These are phyloP conservation scores for Beta macrorhiza DNA, from an alignment of 179 eudicot species.

Conservation along the genomic window DNA sequence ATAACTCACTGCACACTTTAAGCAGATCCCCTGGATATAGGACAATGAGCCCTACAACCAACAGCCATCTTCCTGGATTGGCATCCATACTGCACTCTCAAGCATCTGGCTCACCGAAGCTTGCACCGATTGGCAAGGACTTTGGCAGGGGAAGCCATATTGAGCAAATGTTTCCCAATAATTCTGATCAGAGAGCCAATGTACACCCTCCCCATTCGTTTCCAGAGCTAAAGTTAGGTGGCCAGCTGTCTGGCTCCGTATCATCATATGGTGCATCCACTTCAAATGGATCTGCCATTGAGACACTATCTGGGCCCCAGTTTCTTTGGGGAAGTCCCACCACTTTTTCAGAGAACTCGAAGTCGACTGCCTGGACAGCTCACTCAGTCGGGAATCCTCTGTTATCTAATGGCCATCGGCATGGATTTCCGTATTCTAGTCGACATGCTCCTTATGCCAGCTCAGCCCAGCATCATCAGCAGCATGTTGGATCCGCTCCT, in stretches of 20 bases:
- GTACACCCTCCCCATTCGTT: constrained; percentile 63
- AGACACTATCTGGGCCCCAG: constrained; percentile 69
- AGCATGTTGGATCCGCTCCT: constrained; percentile 87
- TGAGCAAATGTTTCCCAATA: constrained; percentile 41
- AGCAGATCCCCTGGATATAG: constrained; percentile 52
- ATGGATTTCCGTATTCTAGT: constrained; percentile 46
- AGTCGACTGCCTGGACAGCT: constrained; percentile 40
- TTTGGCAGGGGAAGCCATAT: constrained; percentile 41
- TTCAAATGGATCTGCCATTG: constrained; percentile 63
- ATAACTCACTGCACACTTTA: constrained; percentile 44
- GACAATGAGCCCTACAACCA: constrained; percentile 51
- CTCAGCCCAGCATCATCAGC: constrained; percentile 48
- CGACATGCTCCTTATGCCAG: constrained; percentile 44
- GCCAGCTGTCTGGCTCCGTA: constrained; percentile 40
- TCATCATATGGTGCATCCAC: constrained; percentile 60
- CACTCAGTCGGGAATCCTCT: constrained; percentile 43
- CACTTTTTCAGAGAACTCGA: constrained; percentile 43
- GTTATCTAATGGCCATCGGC: constrained; percentile 48
- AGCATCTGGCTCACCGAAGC: constrained; percentile 42
- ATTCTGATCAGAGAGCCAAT: constrained; percentile 37
- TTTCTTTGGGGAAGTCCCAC: constrained; percentile 81
- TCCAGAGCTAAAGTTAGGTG: constrained; percentile 55
- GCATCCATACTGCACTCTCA: constrained; percentile 67
- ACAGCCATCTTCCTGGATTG: constrained; percentile 50
- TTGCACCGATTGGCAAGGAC: constrained; percentile 68